Evolutionary conservation across 2,329 filamentous ascomycete species (phyloP).

Genomic region (Graphilbum fragrans): DNA sequence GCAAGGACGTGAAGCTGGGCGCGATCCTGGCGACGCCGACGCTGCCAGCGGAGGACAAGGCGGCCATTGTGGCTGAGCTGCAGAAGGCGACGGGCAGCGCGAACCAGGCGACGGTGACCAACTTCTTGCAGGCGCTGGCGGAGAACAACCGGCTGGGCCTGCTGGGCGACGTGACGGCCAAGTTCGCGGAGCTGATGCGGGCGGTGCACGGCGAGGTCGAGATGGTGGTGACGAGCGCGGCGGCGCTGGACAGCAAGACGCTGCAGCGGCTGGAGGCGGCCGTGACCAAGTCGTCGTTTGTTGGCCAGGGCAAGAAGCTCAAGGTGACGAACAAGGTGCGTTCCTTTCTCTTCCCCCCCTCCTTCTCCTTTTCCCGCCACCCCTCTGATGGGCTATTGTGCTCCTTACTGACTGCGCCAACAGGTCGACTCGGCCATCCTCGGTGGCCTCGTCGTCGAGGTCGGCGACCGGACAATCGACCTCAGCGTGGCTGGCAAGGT

Average conservation of each 20-base stretch:
- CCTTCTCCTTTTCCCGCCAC: background rate
- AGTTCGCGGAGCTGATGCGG: conserved; percentile 80
- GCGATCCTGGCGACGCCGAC: conserved; percentile 70
- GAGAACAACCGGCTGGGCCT: conserved; percentile 92
- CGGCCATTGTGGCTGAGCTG: conserved; percentile 74
- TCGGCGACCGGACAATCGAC: conserved; percentile 96
- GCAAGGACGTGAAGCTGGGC: conserved; percentile 72
- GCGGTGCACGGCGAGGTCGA: conserved; percentile 89
- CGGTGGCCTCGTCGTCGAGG: conserved; percentile 88
- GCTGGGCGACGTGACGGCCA: conserved; percentile 69
- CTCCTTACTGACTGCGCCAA: no score
- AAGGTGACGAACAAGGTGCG: conserved; percentile 80
- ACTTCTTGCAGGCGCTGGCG: conserved; percentile 81
- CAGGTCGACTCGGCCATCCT: conserved; percentile 91
- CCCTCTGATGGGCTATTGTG: background rate
- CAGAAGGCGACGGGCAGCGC: conserved; percentile 61
- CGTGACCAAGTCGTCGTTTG: conserved; percentile 79
- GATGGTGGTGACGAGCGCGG: conserved; percentile 79
- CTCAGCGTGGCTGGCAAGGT: conserved; percentile 91
- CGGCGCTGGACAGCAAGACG: conserved; percentile 77
- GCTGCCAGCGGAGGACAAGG: conserved; percentile 68
- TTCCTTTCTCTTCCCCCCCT: no score
- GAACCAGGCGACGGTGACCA: conserved; percentile 77
- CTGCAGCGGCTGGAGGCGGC: conserved; percentile 77
- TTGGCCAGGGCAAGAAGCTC: conserved; percentile 88